Conservation (phyloP, 768 basidiomycete species). For the Collybia nuda region DNA sequence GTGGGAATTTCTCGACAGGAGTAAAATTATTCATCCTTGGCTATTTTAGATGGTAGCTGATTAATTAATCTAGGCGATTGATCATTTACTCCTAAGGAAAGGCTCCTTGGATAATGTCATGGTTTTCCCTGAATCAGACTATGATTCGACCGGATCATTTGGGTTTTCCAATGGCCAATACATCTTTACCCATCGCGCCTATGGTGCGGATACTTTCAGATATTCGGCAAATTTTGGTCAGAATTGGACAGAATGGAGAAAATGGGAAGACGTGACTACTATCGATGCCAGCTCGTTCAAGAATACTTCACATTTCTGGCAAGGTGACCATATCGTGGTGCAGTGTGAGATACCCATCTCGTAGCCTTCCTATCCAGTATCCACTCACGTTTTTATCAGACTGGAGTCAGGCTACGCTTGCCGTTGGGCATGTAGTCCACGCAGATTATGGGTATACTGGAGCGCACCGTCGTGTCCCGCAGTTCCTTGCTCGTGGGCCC, state of each 20-base stretch:
- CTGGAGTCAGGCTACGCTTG: constrained; percentile 70
- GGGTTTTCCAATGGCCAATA: constrained; percentile 61
- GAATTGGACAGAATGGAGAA: constrained; percentile 80
- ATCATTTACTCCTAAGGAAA: constrained; percentile 82
- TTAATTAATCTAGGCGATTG: constrained; percentile 44
- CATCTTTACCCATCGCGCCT: constrained; percentile 77
- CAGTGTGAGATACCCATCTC: constrained; percentile 61
- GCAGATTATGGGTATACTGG: constrained; percentile 66
- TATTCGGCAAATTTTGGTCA: constrained; percentile 86
- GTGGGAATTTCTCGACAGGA: constrained; percentile 47
- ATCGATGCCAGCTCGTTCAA: constrained; percentile 62
- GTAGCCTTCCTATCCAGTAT: neutral
- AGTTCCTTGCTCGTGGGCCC: constrained; percentile 82
- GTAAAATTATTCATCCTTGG: constrained; percentile 36
- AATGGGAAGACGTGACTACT: constrained; percentile 72
- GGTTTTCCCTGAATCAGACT: constrained; percentile 85
- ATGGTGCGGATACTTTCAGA: constrained; percentile 84
- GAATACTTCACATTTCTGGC: constrained; percentile 62
- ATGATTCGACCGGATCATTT: constrained; percentile 59
- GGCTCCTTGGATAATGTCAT: constrained; percentile 74
- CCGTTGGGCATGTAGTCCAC: constrained; percentile 69
- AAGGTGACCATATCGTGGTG: constrained; percentile 81
- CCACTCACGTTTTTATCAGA: constrained; percentile 40
- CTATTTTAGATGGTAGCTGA: neutral
- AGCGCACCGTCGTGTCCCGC: constrained; percentile 74